Percentiles rank a stretch among this genome's conserved stretches.
These are phyloP conservation scores for Fagopyrum esculentum DNA, from an alignment of 148 eudicot species.

Conservation along the genomic window DNA sequence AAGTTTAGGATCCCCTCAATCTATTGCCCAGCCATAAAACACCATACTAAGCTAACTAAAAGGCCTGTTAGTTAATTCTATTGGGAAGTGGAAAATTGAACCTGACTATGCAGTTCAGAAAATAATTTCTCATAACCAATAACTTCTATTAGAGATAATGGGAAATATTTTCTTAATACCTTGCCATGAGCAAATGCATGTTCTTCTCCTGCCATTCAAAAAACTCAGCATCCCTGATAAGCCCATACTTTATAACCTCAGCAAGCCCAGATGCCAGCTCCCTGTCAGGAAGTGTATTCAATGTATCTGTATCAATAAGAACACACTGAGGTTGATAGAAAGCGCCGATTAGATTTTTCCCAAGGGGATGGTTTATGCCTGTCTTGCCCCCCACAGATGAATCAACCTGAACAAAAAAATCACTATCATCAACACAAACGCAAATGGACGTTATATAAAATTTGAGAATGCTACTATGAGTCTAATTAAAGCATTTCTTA, in stretches of 20 bases:
- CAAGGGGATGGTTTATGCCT: conserved; percentile 86
- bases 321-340: conserved; percentile 99
- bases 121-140: neutral
- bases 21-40: neutral
- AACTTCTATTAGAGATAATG: conserved; percentile 1
- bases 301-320: conserved; percentile 78
- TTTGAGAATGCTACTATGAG: neutral
- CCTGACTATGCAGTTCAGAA: neutral
- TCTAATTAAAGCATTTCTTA: neutral
- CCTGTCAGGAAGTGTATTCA: conserved; percentile 88
- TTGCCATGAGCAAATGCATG: conserved; percentile 69
- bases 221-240: conserved; percentile 86
- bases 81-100: neutral
- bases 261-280: conserved; percentile 95
- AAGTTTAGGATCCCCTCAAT: neutral
- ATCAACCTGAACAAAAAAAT: conserved; percentile 53
- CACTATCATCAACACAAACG: conserved; percentile 4
- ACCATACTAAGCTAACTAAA: neutral
- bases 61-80: neutral
- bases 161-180: conserved; percentile 30
- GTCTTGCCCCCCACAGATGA: conserved; percentile 99
- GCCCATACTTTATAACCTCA: conserved; percentile 91
- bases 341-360: conserved; percentile 94
- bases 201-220: conserved; percentile 98
- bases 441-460: neutral